Conservation (phyloP, 805 yeast species). For the Teunomyces cretensis region DNA sequence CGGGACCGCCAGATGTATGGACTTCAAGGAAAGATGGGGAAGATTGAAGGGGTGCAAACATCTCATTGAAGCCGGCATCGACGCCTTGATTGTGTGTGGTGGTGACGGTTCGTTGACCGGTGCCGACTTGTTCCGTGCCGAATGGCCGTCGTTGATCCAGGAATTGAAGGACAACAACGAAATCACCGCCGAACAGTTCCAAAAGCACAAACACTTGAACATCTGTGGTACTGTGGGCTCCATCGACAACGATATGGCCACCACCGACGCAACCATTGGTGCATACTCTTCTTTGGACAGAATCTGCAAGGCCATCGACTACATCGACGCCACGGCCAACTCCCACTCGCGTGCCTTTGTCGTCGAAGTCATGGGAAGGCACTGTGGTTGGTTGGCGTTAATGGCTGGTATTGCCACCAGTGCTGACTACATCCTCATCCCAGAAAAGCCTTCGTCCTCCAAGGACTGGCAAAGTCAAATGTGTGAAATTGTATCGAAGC, state of each 20-base stretch:
- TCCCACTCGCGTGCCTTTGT: slow-evolving; percentile 98
- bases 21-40: slow-evolving; percentile 82
- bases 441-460: slow-evolving; percentile 84
- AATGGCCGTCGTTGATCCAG: slow-evolving; percentile 86
- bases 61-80: slow-evolving; percentile 84
- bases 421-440: slow-evolving; percentile 92
- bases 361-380: slow-evolving; percentile 98
- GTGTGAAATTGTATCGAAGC: slow-evolving; percentile 70
- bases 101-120: slow-evolving; percentile 99
- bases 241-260: slow-evolving; percentile 96
- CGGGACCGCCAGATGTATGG: slow-evolving; percentile 93
- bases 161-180: slow-evolving; percentile 62
- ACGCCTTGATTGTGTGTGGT: slow-evolving; percentile 94
- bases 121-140: slow-evolving; percentile 89
- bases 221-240: slow-evolving; percentile 96
- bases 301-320: slow-evolving; percentile 91
- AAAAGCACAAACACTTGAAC: slow-evolving; percentile 67
- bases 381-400: slow-evolving; percentile 97
- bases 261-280: slow-evolving; percentile 95
- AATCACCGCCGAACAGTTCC: slow-evolving; percentile 58
- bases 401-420: slow-evolving; percentile 97
- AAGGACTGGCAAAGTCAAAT: slow-evolving; percentile 79
- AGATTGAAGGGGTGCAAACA: slow-evolving; percentile 81
- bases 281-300: slow-evolving; percentile 92
- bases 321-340: slow-evolving; percentile 95